Base-by-base conservation (phyloP, 148 eudicot genomes). In the Vaccinium darrowii region DNA sequence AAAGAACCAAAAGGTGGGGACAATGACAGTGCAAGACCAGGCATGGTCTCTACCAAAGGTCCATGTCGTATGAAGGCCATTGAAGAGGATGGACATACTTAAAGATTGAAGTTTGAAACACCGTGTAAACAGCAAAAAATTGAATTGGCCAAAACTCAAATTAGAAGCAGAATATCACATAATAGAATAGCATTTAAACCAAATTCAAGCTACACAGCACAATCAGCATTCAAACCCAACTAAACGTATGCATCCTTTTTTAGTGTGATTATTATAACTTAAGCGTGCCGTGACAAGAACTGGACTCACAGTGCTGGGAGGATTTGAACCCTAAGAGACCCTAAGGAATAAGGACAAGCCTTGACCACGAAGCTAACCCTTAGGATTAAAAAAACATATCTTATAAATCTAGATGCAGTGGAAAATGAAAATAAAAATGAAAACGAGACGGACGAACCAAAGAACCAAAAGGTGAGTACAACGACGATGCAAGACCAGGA, bases 391-490 rank as follows among this genome's bases (percentile, higher is more conserved):
- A 62, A 21, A 63, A 63, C 69, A 82, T 21, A 50, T 18, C 9
- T 19, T 13, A 19, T 67, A 15, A 4, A 43, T 73, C 4, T 25
- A 67, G 6, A 67, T 67, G 73, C 36, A 11, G 7, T 67, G 39
- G 73, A 67, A 67, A 25, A 23, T 25, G 36, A 67, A 62, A 25
- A 23, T 25, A 15, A 67, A 60, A 67, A 67, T 63, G 13, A 80
- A 12, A 15, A 8, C 7, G 67, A 63, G 47, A 16, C 23, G 71
- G 15, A 75, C 78, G 56, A 84, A 95, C 98, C 98, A 36, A 94
- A 93, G 83, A 93, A 90, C 93, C 98, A 94, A 81, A 93, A 94
- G 1, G 95, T 91, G 81, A 90, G 88, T 53, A 94, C 82, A 16
- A 93, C 92, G 49, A 91, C 81, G 58, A 93, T 73, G 79, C 96